A percentile compares a stretch with the other conserved stretches of the same genome.
Conservation (phyloP, 352 stramenopile genomes). For the Phytopythium sindhum region DNA sequence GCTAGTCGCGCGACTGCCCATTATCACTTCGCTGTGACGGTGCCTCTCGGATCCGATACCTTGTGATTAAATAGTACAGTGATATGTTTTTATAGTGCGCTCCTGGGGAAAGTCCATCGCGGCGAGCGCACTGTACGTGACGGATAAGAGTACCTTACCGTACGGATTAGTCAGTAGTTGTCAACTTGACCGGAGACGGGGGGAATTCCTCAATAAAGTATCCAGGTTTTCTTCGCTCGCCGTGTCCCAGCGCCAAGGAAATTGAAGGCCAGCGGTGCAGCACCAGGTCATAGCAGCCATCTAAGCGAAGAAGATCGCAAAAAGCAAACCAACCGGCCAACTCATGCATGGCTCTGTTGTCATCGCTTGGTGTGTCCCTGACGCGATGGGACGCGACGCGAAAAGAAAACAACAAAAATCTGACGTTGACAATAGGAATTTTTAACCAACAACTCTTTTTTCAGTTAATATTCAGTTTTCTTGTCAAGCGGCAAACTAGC, state of each 20-base stretch:
- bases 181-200: neutral
- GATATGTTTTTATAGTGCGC: neutral
- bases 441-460: neutral
- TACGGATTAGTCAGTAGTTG: neutral
- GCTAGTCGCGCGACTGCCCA: neutral
- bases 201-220: neutral
- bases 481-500: neutral
- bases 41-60: neutral
- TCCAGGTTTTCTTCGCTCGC: neutral
- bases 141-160: neutral
- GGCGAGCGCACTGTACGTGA: neutral
- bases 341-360: no score
- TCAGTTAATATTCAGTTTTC: slow-evolving; percentile 2
- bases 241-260: neutral
- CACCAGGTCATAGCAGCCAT: slow-evolving; percentile 1
- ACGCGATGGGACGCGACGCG: neutral
- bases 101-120: neutral
- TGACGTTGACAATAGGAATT: neutral
- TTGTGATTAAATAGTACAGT: neutral
- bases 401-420: neutral
- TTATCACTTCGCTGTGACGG: neutral
- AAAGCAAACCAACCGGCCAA: neutral
- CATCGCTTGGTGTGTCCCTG: neutral
- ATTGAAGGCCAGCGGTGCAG: neutral
- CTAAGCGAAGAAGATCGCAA: neutral